Conservation (phyloP, 768 basidiomycete genomes). For the Pluteus cervinus region DNA sequence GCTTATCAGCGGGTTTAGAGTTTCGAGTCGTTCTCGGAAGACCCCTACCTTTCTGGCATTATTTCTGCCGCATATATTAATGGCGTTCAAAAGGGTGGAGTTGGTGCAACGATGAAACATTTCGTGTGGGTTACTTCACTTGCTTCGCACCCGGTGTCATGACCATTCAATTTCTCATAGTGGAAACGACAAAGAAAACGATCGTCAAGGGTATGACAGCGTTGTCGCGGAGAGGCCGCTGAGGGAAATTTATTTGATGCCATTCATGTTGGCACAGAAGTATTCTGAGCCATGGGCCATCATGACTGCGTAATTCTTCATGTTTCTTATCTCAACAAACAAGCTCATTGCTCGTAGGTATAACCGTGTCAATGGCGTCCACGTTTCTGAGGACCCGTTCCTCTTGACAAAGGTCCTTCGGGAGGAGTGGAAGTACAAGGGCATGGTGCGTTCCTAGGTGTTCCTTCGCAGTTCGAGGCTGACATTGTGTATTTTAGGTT, state of each 20-base stretch:
- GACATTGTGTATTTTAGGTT: constrained; percentile 25
- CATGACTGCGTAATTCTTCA: constrained; percentile 60
- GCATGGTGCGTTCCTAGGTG: constrained; percentile 30
- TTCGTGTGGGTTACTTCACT: constrained; percentile 47
- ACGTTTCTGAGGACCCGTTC: constrained; percentile 58
- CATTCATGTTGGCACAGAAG: constrained; percentile 70
- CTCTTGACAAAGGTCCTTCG: constrained; percentile 56
- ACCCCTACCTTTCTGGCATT: constrained; percentile 67
- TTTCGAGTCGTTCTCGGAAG: constrained; percentile 78
- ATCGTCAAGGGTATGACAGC: constrained; percentile 63
- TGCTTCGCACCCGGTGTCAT: not conserved
- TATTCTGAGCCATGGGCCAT: constrained; percentile 58
- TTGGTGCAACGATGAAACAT: constrained; percentile 77
- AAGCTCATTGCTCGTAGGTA: constrained; percentile 32
- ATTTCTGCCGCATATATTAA: constrained; percentile 70
- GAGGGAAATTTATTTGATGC: constrained; percentile 71
- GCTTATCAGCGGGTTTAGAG: constrained; percentile 33
- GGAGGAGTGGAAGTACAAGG: constrained; percentile 71
- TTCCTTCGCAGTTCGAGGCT: not conserved
- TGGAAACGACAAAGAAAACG: constrained; percentile 80
- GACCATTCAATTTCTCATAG: constrained; percentile 20
- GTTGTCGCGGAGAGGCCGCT: constrained; percentile 61
- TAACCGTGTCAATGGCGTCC: constrained; percentile 74
- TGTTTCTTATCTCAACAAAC: not conserved
- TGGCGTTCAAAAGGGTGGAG: constrained; percentile 71